phyloP scores from a whole-genome alignment of 495 filamentous ascomycete species.

The Penicillium argentinense region DNA sequence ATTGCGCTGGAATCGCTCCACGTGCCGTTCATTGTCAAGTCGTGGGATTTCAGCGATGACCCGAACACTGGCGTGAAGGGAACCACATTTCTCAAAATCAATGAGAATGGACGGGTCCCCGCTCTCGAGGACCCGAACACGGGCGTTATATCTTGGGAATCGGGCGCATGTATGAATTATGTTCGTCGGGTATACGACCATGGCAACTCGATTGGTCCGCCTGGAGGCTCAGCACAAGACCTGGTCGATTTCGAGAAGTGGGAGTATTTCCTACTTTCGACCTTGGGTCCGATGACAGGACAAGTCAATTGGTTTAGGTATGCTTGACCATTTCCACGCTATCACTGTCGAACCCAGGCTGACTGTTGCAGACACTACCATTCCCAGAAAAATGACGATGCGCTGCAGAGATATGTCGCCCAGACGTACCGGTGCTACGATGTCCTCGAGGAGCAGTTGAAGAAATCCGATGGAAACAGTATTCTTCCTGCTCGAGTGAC shows the following conservation, averaged over 20 bases:
- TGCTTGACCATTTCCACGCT: conserved; percentile 6
- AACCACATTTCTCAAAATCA: conserved; percentile 73
- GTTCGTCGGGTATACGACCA: conserved; percentile 35
- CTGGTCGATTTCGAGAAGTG: conserved; percentile 48
- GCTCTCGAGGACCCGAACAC: conserved; percentile 57
- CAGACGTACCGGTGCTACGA: conserved; percentile 42
- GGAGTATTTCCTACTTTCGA: conserved; percentile 43
- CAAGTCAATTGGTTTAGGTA: conserved; percentile 45
- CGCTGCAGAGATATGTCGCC: conserved; percentile 33
- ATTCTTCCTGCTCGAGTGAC: conserved; percentile 35
- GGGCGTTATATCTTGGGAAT: conserved; percentile 40
- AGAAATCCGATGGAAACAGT: conserved; percentile 36
- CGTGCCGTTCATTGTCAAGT: conserved; percentile 59
- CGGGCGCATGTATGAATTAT: conserved; percentile 40
- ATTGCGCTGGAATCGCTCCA: conserved; percentile 80
- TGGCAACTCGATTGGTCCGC: conserved; percentile 23
- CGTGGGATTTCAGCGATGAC: conserved; percentile 59
- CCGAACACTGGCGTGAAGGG: conserved; percentile 56
- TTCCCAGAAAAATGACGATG: conserved; percentile 38
- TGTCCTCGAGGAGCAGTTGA: conserved; percentile 42
- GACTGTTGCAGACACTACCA: conserved; percentile 26
- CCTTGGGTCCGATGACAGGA: conserved; percentile 43
- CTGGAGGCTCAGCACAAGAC: conserved; percentile 35
- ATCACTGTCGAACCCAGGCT: neutral
- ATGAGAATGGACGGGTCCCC: conserved; percentile 87